Evolutionary conservation across 768 basidiomycete genomes (phyloP), one percentile per base, ranked within the genome.

Genomic region (Kwoniella shandongensis): DNA sequence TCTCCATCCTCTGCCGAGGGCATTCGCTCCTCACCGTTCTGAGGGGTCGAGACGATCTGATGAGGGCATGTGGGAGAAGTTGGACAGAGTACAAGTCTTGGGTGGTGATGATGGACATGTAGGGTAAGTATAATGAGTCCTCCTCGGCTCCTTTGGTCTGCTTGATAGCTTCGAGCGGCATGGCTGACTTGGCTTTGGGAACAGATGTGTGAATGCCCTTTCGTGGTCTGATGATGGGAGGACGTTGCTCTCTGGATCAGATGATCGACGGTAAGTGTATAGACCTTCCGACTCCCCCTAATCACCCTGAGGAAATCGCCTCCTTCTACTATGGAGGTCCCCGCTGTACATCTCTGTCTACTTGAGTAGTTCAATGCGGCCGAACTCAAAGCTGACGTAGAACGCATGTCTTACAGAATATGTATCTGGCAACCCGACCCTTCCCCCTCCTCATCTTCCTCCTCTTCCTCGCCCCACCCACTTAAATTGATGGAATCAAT

Each of bases 401-500:
- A 32, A 6, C 32, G 32, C 26, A 25, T n/a, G 3, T 1, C 44
- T 27, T 36, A 13, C 30, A 88, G 87, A 32, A 81, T 92, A 23
- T 84, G 88, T 68, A 80, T 93, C 58, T 94, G 91, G 91, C 79
- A 82, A 40, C 82, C 88, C 69, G 83, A 87, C 67, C 46, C 62
- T 0, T 20, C 44, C 17, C 51, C 57, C 18, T 32, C 55, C 5
- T 53, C 44, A 13, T 49, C 49, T n/a, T 57, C 60, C n/a, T 50
- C 61, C 1, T 50, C 65, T 11, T 54, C 61, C 2, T 63, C 67
- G 0, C 73, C 72, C 1, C 74, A 74, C 51, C 78, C 86, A 83
- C 25, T 89, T 84, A 75, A 76, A 78, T 39, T 89, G 83, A 80
- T 83, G 54, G 80, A 84, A 7, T 82, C 86, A n/a, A 85, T 92